Percentiles rank a stretch among this genome's conserved stretches.
Conservation (phyloP, 2,329 filamentous ascomycete species). For the Fusarium falciforme region DNA sequence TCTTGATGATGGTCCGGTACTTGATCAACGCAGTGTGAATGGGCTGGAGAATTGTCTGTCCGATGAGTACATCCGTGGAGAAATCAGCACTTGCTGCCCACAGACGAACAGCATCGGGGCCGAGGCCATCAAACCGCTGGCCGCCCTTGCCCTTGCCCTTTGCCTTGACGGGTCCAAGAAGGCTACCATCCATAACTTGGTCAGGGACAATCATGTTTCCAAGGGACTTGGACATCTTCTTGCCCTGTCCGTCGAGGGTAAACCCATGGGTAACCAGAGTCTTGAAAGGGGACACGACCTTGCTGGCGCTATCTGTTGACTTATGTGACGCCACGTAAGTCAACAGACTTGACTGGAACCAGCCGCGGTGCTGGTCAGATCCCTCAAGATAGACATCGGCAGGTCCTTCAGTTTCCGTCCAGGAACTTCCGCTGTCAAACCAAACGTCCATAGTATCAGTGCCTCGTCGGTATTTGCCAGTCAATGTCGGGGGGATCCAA, state of each 20-base stretch:
- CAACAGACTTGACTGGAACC: slow-evolving; percentile 97
- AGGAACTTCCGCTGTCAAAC: slow-evolving; percentile 98
- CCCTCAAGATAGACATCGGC: slow-evolving; percentile 95
- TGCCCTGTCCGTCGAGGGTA: slow-evolving; percentile 87
- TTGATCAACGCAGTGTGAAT: slow-evolving; percentile 84
- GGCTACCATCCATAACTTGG: slow-evolving; percentile 85
- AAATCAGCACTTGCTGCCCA: slow-evolving; percentile 96
- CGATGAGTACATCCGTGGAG: slow-evolving; percentile 86
- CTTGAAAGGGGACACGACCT: slow-evolving; percentile 75
- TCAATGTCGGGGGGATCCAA: slow-evolving; percentile 79
- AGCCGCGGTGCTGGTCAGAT: slow-evolving; percentile 94
- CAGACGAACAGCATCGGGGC: slow-evolving; percentile 86
- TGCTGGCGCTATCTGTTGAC: slow-evolving; percentile 44
- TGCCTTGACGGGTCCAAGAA: slow-evolving; percentile 76
- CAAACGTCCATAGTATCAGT: slow-evolving; percentile 99
- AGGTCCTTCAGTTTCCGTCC: slow-evolving; percentile 70
- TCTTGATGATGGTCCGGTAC: slow-evolving; percentile 89
- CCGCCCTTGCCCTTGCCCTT: slow-evolving; percentile 60
- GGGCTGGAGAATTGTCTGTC: slow-evolving; percentile 79
- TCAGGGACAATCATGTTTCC: slow-evolving; percentile 87
- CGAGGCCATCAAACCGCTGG: slow-evolving; percentile 74
- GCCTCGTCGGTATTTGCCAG: slow-evolving; percentile 75
- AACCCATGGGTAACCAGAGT: slow-evolving; percentile 96
- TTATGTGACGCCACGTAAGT: slow-evolving; percentile 79
- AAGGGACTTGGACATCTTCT: slow-evolving; percentile 98